These are phyloP conservation scores for Aspergillus pseudotamarii DNA, from an alignment of 2,329 filamentous ascomycete genomes.

Conservation along the genomic window DNA sequence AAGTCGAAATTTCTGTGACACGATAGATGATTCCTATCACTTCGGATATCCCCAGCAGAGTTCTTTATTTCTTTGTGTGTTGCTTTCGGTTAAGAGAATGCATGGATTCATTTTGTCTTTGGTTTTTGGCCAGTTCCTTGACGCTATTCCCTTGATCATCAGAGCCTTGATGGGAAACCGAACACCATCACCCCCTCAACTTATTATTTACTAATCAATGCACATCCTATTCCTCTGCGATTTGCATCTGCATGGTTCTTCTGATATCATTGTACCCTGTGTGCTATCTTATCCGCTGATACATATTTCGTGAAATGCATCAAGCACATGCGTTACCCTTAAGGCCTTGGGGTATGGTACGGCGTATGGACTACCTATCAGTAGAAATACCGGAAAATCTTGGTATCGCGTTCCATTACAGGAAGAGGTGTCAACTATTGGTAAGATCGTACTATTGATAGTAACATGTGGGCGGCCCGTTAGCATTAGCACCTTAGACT, in stretches of 20 bases:
- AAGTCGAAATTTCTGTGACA: conserved; percentile 27
- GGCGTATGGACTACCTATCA: not conserved
- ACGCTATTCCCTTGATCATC: not conserved
- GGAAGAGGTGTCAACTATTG: not conserved
- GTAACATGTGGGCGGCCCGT: conserved; percentile 1
- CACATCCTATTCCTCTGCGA: not conserved
- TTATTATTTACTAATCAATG: conserved; percentile 4
- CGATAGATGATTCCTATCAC: conserved; percentile 34
- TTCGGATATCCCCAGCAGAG: conserved; percentile 30
- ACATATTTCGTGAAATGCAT: conserved; percentile 1
- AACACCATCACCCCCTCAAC: not conserved
- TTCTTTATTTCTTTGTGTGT: conserved; percentile 22
- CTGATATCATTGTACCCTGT: conserved; percentile 1
- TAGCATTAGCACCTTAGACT: not conserved
- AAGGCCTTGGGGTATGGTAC: not conserved
- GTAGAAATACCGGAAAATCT: not conserved
- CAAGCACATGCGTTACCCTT: not conserved
- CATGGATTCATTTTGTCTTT: conserved; percentile 30
- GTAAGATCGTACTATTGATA: conserved; percentile 4
- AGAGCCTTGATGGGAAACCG: not conserved
- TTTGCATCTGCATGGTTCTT: not conserved
- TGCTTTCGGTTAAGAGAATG: conserved; percentile 36
- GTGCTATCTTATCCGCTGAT: not conserved
- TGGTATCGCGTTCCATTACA: not conserved
- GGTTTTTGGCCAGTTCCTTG: conserved; percentile 13